phyloP scores from a whole-genome alignment of 2,329 filamentous ascomycete genomes.

The Gaeumannomyces sp. region DNA sequence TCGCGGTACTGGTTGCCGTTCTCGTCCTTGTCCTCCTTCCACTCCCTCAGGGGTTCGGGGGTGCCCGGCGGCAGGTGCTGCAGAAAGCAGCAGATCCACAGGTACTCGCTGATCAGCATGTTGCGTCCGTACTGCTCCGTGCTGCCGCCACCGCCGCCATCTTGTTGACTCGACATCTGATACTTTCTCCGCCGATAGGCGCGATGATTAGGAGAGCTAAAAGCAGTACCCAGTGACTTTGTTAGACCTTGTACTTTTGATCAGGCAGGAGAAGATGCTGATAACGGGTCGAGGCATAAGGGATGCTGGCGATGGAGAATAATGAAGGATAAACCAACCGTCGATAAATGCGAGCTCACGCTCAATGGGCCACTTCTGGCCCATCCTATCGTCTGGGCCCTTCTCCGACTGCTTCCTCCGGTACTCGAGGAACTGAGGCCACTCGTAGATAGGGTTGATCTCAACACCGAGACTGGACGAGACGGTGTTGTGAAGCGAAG shows the following conservation, averaged over 20 bases:
- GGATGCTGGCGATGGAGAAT: background rate
- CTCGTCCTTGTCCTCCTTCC: conserved; percentile 24
- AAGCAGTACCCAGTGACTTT: background rate
- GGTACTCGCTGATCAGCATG: conserved; percentile 64
- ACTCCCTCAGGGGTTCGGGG: conserved; percentile 16
- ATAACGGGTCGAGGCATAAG: background rate
- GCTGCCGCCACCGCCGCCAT: conserved; percentile 65
- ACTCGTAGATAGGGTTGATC: conserved; percentile 53
- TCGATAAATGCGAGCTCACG: conserved; percentile 63
- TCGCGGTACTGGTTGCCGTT: conserved; percentile 23
- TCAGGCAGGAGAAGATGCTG: background rate
- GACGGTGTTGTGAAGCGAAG: background rate
- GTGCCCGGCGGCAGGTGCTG: conserved; percentile 37
- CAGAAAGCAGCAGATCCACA: conserved; percentile 47
- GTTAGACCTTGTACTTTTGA: conserved; percentile 14
- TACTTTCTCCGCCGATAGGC: conserved; percentile 62
- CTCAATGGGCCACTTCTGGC: conserved; percentile 55
- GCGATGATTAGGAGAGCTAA: conserved; percentile 59
- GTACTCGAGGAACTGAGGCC: conserved; percentile 59
- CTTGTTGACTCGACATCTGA: conserved; percentile 55
- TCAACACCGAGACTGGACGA: background rate
- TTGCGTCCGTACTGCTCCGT: conserved; percentile 62
- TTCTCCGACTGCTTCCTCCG: conserved; percentile 59
- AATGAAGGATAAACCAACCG: conserved; percentile 38
- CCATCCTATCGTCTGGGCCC: conserved; percentile 45